A percentile compares a stretch with the other conserved stretches of the same genome.
Evolutionary conservation across 768 basidiomycete species (phyloP).

Genomic region (Tylopilus sp.): DNA sequence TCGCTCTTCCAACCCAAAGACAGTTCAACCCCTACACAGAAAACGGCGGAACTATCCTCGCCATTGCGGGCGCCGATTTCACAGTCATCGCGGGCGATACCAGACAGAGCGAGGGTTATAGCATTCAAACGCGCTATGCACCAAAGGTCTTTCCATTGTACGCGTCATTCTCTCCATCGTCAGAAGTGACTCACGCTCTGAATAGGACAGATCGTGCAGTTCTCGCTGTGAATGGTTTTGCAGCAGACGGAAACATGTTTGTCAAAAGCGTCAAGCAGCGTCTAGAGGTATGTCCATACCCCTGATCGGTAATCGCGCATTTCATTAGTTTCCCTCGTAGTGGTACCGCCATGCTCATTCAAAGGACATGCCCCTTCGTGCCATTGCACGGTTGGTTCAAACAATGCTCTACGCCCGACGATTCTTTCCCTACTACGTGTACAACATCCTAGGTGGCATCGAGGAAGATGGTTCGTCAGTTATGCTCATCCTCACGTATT

Average conservation of each 20-base stretch:
- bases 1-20: conserved; percentile 46
- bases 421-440: conserved; percentile 98
- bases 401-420: conserved; percentile 96
- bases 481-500: background rate
- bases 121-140: conserved; percentile 95
- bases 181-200: background rate
- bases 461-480: conserved; percentile 85
- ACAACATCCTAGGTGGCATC: conserved; percentile 93
- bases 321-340: conserved; percentile 36
- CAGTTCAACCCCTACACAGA: conserved; percentile 87
- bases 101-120: conserved; percentile 94
- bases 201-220: conserved; percentile 87
- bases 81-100: conserved; percentile 96
- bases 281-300: conserved; percentile 67
- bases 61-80: conserved; percentile 92
- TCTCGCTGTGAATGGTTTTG: conserved; percentile 94
- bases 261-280: conserved; percentile 95
- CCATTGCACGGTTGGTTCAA: conserved; percentile 97
- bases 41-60: conserved; percentile 95
- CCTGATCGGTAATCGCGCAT: background rate
- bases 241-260: conserved; percentile 96
- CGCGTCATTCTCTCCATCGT: conserved; percentile 28
- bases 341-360: conserved; percentile 98
- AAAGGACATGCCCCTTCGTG: conserved; percentile 94
- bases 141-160: conserved; percentile 93